phyloP scores from a whole-genome alignment of 176 grass and related monocot genomes.

The Cocos nucifera region DNA sequence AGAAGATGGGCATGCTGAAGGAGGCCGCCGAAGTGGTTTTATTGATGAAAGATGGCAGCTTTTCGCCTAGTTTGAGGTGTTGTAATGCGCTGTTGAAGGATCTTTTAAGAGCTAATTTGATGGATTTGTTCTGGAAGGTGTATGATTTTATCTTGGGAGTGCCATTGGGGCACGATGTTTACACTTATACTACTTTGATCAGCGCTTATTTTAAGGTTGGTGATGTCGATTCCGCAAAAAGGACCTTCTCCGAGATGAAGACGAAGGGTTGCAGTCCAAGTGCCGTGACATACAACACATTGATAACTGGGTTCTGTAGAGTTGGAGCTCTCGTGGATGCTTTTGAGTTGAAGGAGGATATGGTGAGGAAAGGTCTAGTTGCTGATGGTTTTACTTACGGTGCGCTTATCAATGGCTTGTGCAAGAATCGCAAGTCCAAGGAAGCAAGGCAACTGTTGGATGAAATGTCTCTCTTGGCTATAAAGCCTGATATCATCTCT shows the following conservation, averaged over 20 bases:
- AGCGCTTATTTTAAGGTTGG: conserved; percentile 40
- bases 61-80: conserved; percentile 50
- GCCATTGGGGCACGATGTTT: conserved; percentile 29
- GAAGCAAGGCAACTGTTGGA: conserved; percentile 49
- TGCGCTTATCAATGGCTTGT: conserved; percentile 45
- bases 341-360: conserved; percentile 54
- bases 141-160: conserved; percentile 26
- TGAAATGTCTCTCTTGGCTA: conserved; percentile 38
- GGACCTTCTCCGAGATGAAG: conserved; percentile 51
- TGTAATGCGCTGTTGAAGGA: conserved; percentile 66
- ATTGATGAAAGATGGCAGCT: conserved; percentile 30
- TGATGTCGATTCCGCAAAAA: conserved; percentile 39
- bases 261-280: conserved; percentile 35
- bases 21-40: conserved; percentile 33
- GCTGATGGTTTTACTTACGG: conserved; percentile 46
- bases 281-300: conserved; percentile 39
- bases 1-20: conserved; percentile 36
- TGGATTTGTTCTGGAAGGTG: conserved; percentile 69
- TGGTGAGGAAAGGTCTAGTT: conserved; percentile 39
- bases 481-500: conserved; percentile 31
- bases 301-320: conserved; percentile 57
- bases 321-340: conserved; percentile 42
- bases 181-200: conserved; percentile 56
- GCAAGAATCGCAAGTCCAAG: conserved; percentile 26
- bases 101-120: conserved; percentile 37